These are phyloP conservation scores for Pleurotus platypus DNA, from an alignment of 768 basidiomycete genomes.

Conservation along the genomic window DNA sequence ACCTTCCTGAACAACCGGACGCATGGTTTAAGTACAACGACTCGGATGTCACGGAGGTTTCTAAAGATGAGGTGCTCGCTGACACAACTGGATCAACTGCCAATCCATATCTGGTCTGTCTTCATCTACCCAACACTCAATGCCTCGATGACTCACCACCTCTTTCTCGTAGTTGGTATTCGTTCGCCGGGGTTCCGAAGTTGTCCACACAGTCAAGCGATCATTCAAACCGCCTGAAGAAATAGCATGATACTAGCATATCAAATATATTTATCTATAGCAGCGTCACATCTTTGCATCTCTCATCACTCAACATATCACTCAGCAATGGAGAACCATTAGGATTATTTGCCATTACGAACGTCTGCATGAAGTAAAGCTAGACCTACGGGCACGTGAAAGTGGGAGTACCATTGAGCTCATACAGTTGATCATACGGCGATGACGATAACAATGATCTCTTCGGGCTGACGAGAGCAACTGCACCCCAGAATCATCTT, in stretches of 20 bases:
- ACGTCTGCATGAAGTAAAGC: too few relatives aligned
- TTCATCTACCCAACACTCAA: not conserved
- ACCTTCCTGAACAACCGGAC: constrained; percentile 76
- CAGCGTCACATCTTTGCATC: too few relatives aligned
- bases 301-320: not conserved
- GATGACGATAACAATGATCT: too few relatives aligned
- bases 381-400: too few relatives aligned
- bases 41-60: constrained; percentile 73
- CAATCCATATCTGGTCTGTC: constrained; percentile 82
- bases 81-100: constrained; percentile 89
- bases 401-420: too few relatives aligned
- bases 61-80: constrained; percentile 79
- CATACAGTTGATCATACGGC: too few relatives aligned
- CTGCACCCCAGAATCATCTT: too few relatives aligned
- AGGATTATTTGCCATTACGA: not conserved
- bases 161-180: constrained; percentile 64
- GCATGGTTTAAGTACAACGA: constrained; percentile 98
- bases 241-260: not conserved
- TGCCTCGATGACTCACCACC: too few relatives aligned
- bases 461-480: too few relatives aligned
- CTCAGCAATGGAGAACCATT: not conserved
- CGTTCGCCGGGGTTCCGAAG: constrained; percentile 72
- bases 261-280: too few relatives aligned
- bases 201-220: constrained; percentile 80
- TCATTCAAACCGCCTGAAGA: constrained; percentile 32